Conservation (phyloP, 768 basidiomycete species). For the Hypsizygus marmoreus region DNA sequence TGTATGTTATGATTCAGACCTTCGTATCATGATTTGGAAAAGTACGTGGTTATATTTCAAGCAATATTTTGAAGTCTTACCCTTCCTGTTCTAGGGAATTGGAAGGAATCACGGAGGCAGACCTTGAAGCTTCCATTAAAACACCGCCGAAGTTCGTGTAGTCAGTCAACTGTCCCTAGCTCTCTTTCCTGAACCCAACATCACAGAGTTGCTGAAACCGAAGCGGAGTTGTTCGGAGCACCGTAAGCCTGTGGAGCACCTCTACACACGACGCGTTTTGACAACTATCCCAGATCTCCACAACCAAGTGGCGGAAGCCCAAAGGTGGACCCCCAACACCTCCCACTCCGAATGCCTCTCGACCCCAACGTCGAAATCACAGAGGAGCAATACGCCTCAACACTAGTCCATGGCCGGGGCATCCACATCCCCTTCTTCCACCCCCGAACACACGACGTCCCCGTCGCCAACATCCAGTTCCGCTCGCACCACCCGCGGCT, state of each 20-base stretch:
- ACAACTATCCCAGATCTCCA: constrained; percentile 1
- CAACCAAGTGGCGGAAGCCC: constrained; percentile 3
- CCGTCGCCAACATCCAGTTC: constrained; percentile 82
- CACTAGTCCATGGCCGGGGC: constrained; percentile 63
- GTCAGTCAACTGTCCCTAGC: neutral
- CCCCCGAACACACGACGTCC: constrained; percentile 65
- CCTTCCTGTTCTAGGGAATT: constrained; percentile 2
- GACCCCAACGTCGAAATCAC: constrained; percentile 22
- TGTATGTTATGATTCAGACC: constrained; percentile 2
- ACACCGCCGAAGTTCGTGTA: constrained; percentile 13
- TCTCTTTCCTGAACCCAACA: neutral
- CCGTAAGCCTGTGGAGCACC: constrained; percentile 1
- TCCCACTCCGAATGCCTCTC: constrained; percentile 14
- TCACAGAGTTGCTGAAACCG: constrained; percentile 18
- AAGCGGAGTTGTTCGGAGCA: constrained; percentile 17
- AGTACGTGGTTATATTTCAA: neutral
- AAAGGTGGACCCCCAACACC: constrained; percentile 15
- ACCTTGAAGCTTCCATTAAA: constrained; percentile 11
- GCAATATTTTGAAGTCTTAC: neutral
- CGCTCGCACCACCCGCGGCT: constrained; percentile 69
- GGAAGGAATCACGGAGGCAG: constrained; percentile 9
- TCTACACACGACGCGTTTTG: neutral
- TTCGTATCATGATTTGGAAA: constrained; percentile 5
- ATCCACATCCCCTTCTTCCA: constrained; percentile 57
- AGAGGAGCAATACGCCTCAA: constrained; percentile 53